These are phyloP conservation scores for Clausena lansium DNA, from an alignment of 345 rosid species.

Conservation along the genomic window DNA sequence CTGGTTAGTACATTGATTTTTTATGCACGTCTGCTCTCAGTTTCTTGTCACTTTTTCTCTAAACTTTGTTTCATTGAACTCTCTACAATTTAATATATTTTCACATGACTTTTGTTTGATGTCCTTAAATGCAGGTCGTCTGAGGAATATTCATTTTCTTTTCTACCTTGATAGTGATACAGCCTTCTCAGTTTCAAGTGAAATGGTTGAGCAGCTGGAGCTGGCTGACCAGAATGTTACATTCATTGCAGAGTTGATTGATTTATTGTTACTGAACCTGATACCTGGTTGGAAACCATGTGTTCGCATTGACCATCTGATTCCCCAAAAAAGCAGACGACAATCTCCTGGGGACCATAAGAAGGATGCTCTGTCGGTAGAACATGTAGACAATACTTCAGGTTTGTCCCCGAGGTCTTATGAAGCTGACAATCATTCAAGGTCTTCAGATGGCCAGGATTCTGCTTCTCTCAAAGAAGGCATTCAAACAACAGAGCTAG, in stretches of 20 bases:
- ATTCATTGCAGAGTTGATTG: constrained; percentile 79
- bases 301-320: constrained; percentile 42
- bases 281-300: constrained; percentile 54
- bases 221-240: constrained; percentile 64
- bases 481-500: constrained; percentile 16
- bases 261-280: constrained; percentile 58
- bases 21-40: background rate
- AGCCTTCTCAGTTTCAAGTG: constrained; percentile 72
- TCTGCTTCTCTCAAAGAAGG: constrained; percentile 22
- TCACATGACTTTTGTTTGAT: background rate
- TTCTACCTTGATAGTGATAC: constrained; percentile 83
- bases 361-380: constrained; percentile 23
- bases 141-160: constrained; percentile 75
- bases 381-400: constrained; percentile 22
- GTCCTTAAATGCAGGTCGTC: constrained; percentile 49
- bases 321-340: constrained; percentile 31
- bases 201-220: constrained; percentile 94
- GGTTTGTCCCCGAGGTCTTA: constrained; percentile 20
- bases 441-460: constrained; percentile 20
- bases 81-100: background rate
- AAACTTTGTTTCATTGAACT: background rate
- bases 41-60: background rate
- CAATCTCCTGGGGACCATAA: constrained; percentile 26
- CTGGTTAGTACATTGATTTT: constrained; percentile 40
- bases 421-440: constrained; percentile 26